phyloP scores from a whole-genome alignment of 352 stramenopile genomes.

The Phytophthora sp. region DNA sequence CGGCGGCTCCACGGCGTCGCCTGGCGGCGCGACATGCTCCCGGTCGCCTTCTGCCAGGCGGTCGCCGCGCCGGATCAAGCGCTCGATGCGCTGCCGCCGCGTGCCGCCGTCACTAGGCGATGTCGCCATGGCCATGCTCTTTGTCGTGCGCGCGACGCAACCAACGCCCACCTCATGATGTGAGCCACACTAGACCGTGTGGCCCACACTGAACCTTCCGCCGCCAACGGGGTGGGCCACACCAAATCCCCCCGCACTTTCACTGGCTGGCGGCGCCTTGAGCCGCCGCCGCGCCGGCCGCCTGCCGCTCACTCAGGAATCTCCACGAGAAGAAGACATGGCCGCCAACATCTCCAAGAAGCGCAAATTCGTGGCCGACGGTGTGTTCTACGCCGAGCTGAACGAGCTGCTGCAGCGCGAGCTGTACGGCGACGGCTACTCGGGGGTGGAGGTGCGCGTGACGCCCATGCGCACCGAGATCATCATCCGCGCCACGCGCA shows the following conservation, averaged over 20 bases:
- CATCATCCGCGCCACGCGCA: constrained; percentile 99
- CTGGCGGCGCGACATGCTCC: too few species aligned
- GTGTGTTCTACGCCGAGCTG: constrained; percentile 99
- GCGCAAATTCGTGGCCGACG: constrained; percentile 99
- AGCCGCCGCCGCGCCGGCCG: background rate
- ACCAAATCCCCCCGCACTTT: too few species aligned
- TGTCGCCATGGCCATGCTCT: background rate
- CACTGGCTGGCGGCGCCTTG: constrained; percentile 18
- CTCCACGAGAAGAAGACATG: constrained; percentile 55
- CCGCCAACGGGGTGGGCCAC: too few species aligned
- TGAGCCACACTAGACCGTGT: background rate
- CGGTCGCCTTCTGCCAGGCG: constrained; percentile 46
- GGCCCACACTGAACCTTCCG: background rate
- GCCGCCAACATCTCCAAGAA: constrained; percentile 98
- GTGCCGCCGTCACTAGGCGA: constrained; percentile 18
- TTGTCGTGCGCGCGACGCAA: background rate
- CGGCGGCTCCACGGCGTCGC: background rate
- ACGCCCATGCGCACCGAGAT: constrained; percentile 99
- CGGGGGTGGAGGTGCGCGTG: constrained; percentile 98
- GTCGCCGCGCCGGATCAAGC: constrained; percentile 56
- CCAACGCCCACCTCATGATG: background rate
- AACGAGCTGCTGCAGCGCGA: constrained; percentile 99
- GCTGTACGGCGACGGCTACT: constrained; percentile 98
- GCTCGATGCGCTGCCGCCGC: constrained; percentile 64
- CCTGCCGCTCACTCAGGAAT: constrained; percentile 36